phyloP scores from a whole-genome alignment of 495 filamentous ascomycete species.

The Pyrenula aspistea region DNA sequence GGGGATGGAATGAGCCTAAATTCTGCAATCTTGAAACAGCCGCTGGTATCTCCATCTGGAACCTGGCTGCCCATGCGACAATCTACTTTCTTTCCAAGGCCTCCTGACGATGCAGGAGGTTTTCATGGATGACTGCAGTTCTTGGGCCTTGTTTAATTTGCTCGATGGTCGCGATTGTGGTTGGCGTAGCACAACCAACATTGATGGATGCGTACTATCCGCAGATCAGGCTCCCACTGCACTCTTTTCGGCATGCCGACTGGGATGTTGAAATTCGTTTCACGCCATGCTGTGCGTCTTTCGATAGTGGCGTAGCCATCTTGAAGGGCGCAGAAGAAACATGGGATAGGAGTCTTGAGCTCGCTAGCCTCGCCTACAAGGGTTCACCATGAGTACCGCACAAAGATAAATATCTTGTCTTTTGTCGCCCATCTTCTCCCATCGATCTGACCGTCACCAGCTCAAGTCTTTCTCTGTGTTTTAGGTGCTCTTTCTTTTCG shows the following conservation, averaged over 20 bases:
- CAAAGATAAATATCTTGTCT: background rate
- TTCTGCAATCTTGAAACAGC: background rate
- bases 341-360: background rate
- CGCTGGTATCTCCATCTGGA: background rate
- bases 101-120: background rate
- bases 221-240: background rate
- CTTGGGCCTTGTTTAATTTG: background rate
- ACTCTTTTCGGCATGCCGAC: background rate
- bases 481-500: background rate
- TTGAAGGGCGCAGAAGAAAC: background rate
- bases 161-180: background rate
- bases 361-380: background rate
- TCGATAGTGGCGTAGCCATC: background rate
- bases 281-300: background rate
- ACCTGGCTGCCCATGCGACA: background rate
- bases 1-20: background rate
- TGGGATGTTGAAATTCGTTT: background rate
- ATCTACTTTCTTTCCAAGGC: background rate
- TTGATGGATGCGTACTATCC: background rate
- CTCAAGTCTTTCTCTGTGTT: background rate
- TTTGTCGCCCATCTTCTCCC: background rate
- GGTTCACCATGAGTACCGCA: background rate
- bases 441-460: background rate
- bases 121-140: background rate
- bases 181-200: background rate